Evolutionary conservation across 441 rosid genomes (phyloP).

Genomic region (Geranium incanum): DNA sequence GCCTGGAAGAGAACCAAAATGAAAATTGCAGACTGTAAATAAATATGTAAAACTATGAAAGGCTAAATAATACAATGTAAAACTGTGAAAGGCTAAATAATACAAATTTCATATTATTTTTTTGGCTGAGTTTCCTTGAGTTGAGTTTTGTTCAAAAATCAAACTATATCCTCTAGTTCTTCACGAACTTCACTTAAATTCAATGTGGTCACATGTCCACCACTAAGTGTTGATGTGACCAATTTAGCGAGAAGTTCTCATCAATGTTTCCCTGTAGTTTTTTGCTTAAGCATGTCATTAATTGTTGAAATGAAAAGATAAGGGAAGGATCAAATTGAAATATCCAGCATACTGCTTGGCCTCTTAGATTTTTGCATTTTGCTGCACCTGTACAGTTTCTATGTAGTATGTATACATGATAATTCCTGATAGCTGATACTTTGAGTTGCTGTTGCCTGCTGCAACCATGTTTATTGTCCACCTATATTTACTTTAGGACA

Average conservation of each 20-base stretch:
- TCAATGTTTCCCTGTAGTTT: background rate
- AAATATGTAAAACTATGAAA: too few relatives aligned
- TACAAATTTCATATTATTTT: background rate
- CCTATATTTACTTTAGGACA: background rate
- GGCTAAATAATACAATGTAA: background rate
- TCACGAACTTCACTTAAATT: background rate
- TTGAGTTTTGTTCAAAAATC: background rate
- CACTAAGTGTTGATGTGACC: background rate
- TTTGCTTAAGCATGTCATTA: background rate
- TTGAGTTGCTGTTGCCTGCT: background rate
- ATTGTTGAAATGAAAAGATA: background rate
- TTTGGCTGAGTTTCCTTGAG: background rate
- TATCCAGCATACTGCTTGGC: background rate
- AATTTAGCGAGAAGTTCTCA: background rate
- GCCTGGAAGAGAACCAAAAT: too few relatives aligned
- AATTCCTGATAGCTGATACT: background rate
- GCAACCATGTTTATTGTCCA: background rate
- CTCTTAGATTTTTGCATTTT: background rate
- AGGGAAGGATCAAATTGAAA: background rate
- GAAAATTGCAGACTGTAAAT: too few relatives aligned
- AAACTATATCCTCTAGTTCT: background rate
- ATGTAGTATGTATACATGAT: background rate
- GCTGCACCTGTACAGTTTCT: background rate
- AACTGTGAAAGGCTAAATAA: background rate
- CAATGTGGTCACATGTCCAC: background rate